phyloP scores from a whole-genome alignment of 805 yeast species.

The Metschnikowia picachoensis region DNA sequence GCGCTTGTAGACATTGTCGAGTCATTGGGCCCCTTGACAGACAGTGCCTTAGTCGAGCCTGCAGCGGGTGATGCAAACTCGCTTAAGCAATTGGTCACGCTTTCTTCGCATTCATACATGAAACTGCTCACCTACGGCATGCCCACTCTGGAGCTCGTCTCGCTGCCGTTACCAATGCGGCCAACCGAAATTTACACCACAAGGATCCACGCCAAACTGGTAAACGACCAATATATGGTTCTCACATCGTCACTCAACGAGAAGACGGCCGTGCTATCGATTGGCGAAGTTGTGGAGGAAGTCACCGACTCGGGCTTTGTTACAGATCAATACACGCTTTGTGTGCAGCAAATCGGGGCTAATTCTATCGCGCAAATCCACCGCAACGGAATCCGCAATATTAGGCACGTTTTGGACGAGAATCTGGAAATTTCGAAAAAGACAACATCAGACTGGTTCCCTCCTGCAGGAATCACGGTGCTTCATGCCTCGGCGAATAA shows the following conservation, averaged over 20 bases:
- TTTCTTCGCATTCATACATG: conserved; percentile 43
- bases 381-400: conserved; percentile 62
- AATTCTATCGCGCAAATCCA: conserved; percentile 70
- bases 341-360: conserved; percentile 63
- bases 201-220: conserved; percentile 40
- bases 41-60: conserved; percentile 20
- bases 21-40: conserved; percentile 50
- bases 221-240: conserved; percentile 59
- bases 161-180: conserved; percentile 68
- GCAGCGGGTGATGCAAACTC: conserved; percentile 16
- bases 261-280: conserved; percentile 67
- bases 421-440: conserved; percentile 1
- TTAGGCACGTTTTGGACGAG: conserved; percentile 18
- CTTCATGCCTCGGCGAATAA: conserved; percentile 57
- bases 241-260: conserved; percentile 53
- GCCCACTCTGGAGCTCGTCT: conserved; percentile 57
- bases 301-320: conserved; percentile 63
- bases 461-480: conserved; percentile 73
- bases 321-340: conserved; percentile 55
- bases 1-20: conserved; percentile 51
- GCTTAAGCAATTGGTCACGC: conserved; percentile 23
- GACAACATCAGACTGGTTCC: conserved; percentile 59
- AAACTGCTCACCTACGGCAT: conserved; percentile 55
- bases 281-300: conserved; percentile 79
- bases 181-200: conserved; percentile 66